Evolutionary conservation across 169 alveolate genomes (phyloP), one percentile per base, ranked within the genome.

Genomic region (Plasmodium adleri): DNA sequence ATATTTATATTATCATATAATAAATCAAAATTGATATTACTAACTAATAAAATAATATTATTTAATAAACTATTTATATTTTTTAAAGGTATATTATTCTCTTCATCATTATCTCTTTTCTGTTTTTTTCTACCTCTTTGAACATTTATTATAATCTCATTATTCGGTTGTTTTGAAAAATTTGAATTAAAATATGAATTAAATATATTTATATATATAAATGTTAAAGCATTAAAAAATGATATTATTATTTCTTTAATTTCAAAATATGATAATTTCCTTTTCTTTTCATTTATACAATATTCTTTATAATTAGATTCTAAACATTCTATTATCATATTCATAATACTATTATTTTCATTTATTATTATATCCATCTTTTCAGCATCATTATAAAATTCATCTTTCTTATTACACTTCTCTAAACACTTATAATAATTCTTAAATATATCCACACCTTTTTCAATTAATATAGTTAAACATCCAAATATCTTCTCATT

Each of bases 121-220:
- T 49, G 62, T 45, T 83, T 83, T 83, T 83, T 83, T 24, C 91
- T 58, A 62, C 91, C 91, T 43, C 91, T 68, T 66, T 83, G 91
- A 28, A 54, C 85, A 70, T 56, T 83, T 13, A 67, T 39, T 39
- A 83, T 32, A 12, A 83, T 50, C 28, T 83, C 91, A 6, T 52
- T 17, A 58, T 83, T 83, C 17, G 39, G 67, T 7, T 83, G 83
- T 15, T 83, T 83, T 17, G 73, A 54, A 63, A 83, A 83, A 45
- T 83, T 70, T 15, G 43, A 39, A 50, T 59, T 83, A 71, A 68
- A 83, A 83, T 83, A 83, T 32, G 32, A 58, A 50, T 83, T 83
- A 59, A 83, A 83, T 10, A 83, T 26, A 83, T 83, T 83, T 83
- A 83, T 56, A 62, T 70, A 83, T 7, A 83, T 13, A 70, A 83